Evolutionary conservation across 106 monocot genomes (phyloP).

Genomic region (Dendrobium nobile): DNA sequence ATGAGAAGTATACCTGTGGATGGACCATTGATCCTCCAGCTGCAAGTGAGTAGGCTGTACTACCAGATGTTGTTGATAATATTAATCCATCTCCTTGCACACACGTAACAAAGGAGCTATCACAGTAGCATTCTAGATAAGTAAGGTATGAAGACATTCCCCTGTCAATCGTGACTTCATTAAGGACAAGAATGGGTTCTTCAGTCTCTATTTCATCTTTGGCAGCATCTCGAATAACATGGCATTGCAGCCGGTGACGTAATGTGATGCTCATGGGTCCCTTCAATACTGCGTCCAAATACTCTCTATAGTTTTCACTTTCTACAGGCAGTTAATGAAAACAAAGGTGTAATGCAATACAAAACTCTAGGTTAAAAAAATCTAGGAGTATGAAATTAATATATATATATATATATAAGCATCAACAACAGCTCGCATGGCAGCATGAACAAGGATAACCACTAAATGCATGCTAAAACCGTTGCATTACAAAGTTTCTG

Average conservation of each 20-base stretch:
- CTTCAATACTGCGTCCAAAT: slow-evolving; percentile 53
- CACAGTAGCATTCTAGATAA: slow-evolving; percentile 94
- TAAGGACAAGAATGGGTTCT: slow-evolving; percentile 86
- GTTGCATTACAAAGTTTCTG: background rate
- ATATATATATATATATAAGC: background rate
- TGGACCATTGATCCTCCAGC: slow-evolving; percentile 99
- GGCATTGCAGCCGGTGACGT: slow-evolving; percentile 81
- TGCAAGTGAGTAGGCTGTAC: slow-evolving; percentile 96
- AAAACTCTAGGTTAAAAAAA: background rate
- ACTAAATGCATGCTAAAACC: background rate
- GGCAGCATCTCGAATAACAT: slow-evolving; percentile 71
- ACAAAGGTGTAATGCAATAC: background rate
- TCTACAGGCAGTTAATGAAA: slow-evolving; percentile 55
- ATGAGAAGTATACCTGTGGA: slow-evolving; percentile 62
- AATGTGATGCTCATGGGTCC: slow-evolving; percentile 91
- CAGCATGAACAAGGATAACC: background rate
- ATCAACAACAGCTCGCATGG: background rate
- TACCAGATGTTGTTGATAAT: slow-evolving; percentile 95
- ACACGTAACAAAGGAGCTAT: slow-evolving; percentile 87
- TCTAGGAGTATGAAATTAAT: background rate
- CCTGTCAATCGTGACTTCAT: slow-evolving; percentile 97
- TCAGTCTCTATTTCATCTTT: slow-evolving; percentile 78
- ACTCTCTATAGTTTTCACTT: slow-evolving; percentile 79
- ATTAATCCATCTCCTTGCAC: slow-evolving; percentile 99
- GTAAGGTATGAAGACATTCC: slow-evolving; percentile 98